Base-by-base conservation (phyloP, 1,139 yeast species). In the Yamadazyma atmosphaerica region DNA sequence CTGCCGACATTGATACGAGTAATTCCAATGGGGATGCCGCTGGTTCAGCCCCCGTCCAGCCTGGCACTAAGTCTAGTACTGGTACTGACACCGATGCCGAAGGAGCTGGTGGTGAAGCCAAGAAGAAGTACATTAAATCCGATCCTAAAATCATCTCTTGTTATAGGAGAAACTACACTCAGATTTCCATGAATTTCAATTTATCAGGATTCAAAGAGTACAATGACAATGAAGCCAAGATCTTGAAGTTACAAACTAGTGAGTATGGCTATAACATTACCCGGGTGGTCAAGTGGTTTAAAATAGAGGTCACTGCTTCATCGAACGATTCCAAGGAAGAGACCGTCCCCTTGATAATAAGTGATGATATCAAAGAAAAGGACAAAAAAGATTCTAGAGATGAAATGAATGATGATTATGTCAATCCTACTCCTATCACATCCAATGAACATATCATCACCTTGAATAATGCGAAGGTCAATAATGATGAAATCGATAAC, bases 121-220 rank as follows among this genome's bases (percentile, higher is more conserved):
- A 36, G n/a, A 42, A 37, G 14, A 40, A 39, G 32, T 40, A 47
- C 11, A 40, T 43, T 5, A 45, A 42, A 21, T 37, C 51, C 4
- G 64, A 63, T 38, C 73, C 75, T 8, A 64, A 57, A 43, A 72
- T 71, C 15, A 63, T 72, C 19, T 66, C 74, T 11, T 73, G 77
- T 47, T 72, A 73, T 51, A 54, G 79, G 41, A 52, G 79, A 42
- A 73, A 73, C 46, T 69, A 59, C 46, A 67, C 72, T 39, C 76
- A 68, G 44, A 50, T 70, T 10, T 54, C 63, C 12, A 42, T 70
- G 38, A 63, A 65, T 43, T 52, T 71, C 56, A 64, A 61, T 36
- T 51, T 71, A 25, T 52, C 56, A 5, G 71, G 71, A 1, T 56
- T 65, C 35, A 48, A 51, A 24, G 35, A 40, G 29, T 38, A 45